Evolutionary conservation across 2,329 filamentous ascomycete genomes (phyloP).

Genomic region (Ophiosphaerella narmari): DNA sequence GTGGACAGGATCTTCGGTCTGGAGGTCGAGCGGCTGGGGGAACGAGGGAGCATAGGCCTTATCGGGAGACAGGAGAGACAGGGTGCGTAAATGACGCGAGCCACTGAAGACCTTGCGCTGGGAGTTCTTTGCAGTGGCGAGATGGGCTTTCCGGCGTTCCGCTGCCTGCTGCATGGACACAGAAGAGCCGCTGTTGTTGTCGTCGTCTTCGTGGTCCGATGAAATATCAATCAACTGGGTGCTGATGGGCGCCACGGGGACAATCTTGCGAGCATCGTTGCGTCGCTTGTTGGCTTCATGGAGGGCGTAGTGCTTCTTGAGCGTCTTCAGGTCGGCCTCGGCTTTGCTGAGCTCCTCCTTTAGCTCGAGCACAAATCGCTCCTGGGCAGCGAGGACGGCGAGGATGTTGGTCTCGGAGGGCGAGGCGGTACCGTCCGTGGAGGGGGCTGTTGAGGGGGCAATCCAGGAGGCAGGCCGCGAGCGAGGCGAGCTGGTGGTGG

Average conservation of each 20-base stretch:
- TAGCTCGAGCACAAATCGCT: constrained; percentile 86
- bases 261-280: constrained; percentile 61
- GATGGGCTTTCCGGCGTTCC: constrained; percentile 72
- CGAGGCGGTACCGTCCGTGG: constrained; percentile 30
- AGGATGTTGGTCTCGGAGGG: constrained; percentile 63
- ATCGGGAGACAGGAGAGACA: constrained; percentile 80
- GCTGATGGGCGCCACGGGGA: constrained; percentile 62
- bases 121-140: constrained; percentile 56
- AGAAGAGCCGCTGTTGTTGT: constrained; percentile 52
- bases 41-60: constrained; percentile 44
- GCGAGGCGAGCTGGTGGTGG: constrained; percentile 39
- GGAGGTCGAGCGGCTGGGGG: constrained; percentile 46
- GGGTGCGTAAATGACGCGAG: constrained; percentile 64
- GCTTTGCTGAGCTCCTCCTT: constrained; percentile 86
- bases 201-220: constrained; percentile 44
- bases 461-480: constrained; percentile 48
- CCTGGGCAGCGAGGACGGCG: constrained; percentile 88
- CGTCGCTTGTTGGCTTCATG: constrained; percentile 79
- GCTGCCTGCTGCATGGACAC: constrained; percentile 63
- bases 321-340: constrained; percentile 71
- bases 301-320: constrained; percentile 83
- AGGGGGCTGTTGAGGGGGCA: constrained; percentile 32
- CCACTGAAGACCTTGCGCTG: constrained; percentile 66
- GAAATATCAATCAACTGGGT: constrained; percentile 43
- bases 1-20: constrained; percentile 24